phyloP scores from a whole-genome alignment of 129 eudicot species.

The Lonicera japonica region DNA sequence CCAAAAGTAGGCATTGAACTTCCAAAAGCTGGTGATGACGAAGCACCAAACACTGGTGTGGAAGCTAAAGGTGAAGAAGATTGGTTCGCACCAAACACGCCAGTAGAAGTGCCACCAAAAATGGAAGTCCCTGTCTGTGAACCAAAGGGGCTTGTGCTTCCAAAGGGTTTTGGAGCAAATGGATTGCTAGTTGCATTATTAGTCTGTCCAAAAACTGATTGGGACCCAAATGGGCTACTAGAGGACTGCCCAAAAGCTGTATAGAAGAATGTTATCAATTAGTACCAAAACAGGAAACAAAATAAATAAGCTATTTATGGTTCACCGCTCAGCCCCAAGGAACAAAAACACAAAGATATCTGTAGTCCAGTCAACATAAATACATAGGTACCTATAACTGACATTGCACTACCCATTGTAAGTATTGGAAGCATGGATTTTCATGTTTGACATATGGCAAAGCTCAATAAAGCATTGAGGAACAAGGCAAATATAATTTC shows the following conservation, averaged over 20 bases:
- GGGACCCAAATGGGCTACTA: conserved; percentile 75
- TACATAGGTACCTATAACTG: no score
- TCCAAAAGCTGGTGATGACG: conserved; percentile 82
- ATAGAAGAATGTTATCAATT: background rate
- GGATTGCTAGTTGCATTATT: conserved; percentile 71
- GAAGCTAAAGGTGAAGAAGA: conserved; percentile 62
- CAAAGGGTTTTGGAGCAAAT: conserved; percentile 87
- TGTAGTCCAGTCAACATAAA: background rate
- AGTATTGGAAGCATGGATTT: no score
- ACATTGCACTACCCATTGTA: no score
- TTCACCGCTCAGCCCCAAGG: background rate
- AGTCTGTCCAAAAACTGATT: conserved; percentile 80
- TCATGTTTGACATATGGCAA: no score
- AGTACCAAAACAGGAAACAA: background rate
- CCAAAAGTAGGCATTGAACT: conserved; percentile 64
- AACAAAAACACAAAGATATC: background rate
- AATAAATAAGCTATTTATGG: background rate
- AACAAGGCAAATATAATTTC: no score
- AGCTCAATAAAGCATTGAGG: no score
- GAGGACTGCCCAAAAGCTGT: conserved; percentile 97
- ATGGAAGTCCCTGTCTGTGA: conserved; percentile 81
- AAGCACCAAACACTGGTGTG: conserved; percentile 84
- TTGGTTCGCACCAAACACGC: conserved; percentile 72
- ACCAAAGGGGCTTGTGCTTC: conserved; percentile 78
- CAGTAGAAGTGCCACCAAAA: conserved; percentile 88